phyloP scores from a whole-genome alignment of 179 eudicot genomes.

The Nepenthes alata region DNA sequence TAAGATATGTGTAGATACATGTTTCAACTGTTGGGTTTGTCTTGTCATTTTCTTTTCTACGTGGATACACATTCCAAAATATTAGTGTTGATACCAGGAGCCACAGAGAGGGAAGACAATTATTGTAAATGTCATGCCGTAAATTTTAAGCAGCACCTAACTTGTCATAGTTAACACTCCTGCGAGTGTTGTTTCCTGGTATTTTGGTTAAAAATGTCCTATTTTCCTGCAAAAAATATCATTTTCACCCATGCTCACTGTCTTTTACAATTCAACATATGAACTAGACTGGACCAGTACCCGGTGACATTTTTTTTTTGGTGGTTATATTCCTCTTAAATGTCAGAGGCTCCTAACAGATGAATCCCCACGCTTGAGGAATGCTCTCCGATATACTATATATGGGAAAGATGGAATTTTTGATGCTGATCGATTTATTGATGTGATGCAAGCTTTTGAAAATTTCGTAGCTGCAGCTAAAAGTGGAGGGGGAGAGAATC shows the following conservation, averaged over 20 bases:
- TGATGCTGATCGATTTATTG: conserved; percentile 95
- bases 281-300: too few species aligned
- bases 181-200: not conserved
- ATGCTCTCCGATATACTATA: conserved; percentile 83
- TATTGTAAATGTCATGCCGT: too few species aligned
- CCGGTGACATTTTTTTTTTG: not conserved
- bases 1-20: too few species aligned
- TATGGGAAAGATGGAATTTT: conserved; percentile 94
- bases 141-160: too few species aligned
- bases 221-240: not conserved
- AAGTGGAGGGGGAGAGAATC: conserved; percentile 91
- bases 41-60: too few species aligned
- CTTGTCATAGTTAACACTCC: not conserved
- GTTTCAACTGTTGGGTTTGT: too few species aligned
- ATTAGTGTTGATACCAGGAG: too few species aligned
- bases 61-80: too few species aligned
- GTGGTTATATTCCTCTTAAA: conserved; percentile 4
- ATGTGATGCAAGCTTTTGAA: conserved; percentile 99
- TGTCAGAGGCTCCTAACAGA: conserved; percentile 88
- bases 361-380: conserved; percentile 90
- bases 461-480: conserved; percentile 81
- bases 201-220: not conserved
- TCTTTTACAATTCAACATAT: not conserved
- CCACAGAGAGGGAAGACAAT: too few species aligned
- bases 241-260: not conserved